phyloP scores from a whole-genome alignment of 306 rosid species.

The Medicago lupulina region DNA sequence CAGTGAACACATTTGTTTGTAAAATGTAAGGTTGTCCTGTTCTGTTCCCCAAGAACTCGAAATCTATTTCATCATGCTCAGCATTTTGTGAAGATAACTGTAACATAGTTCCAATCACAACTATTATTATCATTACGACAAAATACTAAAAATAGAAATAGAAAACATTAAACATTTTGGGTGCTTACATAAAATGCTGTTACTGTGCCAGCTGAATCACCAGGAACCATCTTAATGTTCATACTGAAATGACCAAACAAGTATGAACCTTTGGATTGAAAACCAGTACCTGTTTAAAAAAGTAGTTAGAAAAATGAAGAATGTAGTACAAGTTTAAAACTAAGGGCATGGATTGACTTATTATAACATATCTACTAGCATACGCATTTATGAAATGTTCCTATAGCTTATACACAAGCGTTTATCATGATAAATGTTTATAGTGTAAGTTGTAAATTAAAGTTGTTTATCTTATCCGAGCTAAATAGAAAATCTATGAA shows the following conservation, averaged over 20 bases:
- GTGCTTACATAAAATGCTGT: constrained; percentile 78
- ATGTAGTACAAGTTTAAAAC: no score
- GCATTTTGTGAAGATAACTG: constrained; percentile 84
- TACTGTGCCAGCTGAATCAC: constrained; percentile 89
- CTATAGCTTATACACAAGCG: no score
- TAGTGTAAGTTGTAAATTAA: no score
- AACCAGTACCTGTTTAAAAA: constrained; percentile 75
- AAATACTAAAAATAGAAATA: not conserved
- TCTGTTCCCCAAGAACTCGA: constrained; percentile 95
- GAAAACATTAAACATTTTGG: not conserved
- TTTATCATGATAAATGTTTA: no score
- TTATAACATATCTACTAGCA: no score
- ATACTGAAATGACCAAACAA: constrained; percentile 89
- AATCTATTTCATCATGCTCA: constrained; percentile 95
- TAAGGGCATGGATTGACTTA: no score
- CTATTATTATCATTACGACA: not conserved
- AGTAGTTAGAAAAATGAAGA: constrained; percentile 8
- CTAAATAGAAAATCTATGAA: not conserved
- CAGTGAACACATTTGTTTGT: constrained; percentile 95
- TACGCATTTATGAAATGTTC: no score
- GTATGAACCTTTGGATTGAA: constrained; percentile 84
- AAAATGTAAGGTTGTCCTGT: constrained; percentile 90
- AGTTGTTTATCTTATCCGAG: no score
- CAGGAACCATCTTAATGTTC: constrained; percentile 74
- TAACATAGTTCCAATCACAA: constrained; percentile 8